Base-by-base conservation (phyloP, 2,329 filamentous ascomycete genomes). In the Aspergillus quadrilineatus region DNA sequence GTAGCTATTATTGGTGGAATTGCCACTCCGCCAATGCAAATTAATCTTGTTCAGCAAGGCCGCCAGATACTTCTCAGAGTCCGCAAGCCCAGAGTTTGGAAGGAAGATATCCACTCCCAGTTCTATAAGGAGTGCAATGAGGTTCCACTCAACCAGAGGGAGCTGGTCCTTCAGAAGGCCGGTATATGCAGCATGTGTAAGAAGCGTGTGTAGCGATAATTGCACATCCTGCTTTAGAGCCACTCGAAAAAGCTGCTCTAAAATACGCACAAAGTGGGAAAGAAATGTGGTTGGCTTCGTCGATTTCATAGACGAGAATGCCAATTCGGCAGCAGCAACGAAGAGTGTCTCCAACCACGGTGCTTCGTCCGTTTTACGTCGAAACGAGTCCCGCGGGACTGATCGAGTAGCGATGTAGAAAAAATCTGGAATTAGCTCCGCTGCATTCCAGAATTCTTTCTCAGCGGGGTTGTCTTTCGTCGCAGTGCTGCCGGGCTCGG, bases 331-430 rank as follows among this genome's bases (percentile, higher is more conserved):
- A 43, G 79, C 67, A 30, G 69, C 69, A 26, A 74, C 71, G 53
- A 81, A 81, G n/a, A 80, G 66, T 2, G 72, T 73, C 63, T 80
- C 78, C 49, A 83, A 63, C 79, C 80, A 82, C 12, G 73, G 69
- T 39, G 75, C 75, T 64, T 82, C 80, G 26, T 74, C 66, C 6
- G 73, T 73, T 60, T 78, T 73, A 37, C 74, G 69, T 44, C 71
- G 70, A 45, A 77, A 77, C 9, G 74, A 73, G 55, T 75, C 71
- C 55, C 76, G 69, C 15, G 75, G 76, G 14, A 80, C 70, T 36
- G 76, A 76, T 36, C 76, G 73, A 26, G 77, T 73, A 3, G 78
- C 76, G 55, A 79, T 73, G 51, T 79, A 74, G 50, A 80, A 77
- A 5, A 81, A 66, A 7, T 75, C 65, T 0, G 78, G 74, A 2